These are phyloP conservation scores for Termitomyces sp. DNA, from an alignment of 768 basidiomycete species.

Conservation along the genomic window DNA sequence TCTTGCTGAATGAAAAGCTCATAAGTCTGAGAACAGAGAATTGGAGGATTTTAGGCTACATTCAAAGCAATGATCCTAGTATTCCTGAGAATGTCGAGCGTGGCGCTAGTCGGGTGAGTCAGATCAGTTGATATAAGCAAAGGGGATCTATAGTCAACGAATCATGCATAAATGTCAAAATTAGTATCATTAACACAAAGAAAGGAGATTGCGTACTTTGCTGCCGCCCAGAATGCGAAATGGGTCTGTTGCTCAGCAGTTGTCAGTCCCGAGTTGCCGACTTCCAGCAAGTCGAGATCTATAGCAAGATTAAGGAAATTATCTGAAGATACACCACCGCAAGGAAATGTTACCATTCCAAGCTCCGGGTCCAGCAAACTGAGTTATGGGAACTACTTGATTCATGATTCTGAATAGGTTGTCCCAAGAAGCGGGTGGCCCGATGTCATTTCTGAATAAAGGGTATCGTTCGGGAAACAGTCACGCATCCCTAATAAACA, in stretches of 20 bases:
- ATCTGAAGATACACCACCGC: background rate
- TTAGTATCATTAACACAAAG: background rate
- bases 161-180: background rate
- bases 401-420: conserved; percentile 46
- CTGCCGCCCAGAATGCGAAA: conserved; percentile 49
- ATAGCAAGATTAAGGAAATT: background rate
- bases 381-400: conserved; percentile 44
- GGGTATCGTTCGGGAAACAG: background rate
- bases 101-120: conserved; percentile 23
- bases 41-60: conserved; percentile 14
- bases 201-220: conserved; percentile 25
- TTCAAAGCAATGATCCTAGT: conserved; percentile 37
- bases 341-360: conserved; percentile 29
- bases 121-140: conserved; percentile 40
- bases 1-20: conserved; percentile 33
- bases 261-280: conserved; percentile 41
- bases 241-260: conserved; percentile 37
- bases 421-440: conserved; percentile 40
- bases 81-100: conserved; percentile 35
- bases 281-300: conserved; percentile 51
- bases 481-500: background rate
- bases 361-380: conserved; percentile 38
- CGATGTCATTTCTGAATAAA: conserved; percentile 36
- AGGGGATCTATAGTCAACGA: conserved; percentile 25
- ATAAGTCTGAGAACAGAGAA: background rate